Base-by-base conservation (phyloP, 768 basidiomycete species). In the Russula vinacea region DNA sequence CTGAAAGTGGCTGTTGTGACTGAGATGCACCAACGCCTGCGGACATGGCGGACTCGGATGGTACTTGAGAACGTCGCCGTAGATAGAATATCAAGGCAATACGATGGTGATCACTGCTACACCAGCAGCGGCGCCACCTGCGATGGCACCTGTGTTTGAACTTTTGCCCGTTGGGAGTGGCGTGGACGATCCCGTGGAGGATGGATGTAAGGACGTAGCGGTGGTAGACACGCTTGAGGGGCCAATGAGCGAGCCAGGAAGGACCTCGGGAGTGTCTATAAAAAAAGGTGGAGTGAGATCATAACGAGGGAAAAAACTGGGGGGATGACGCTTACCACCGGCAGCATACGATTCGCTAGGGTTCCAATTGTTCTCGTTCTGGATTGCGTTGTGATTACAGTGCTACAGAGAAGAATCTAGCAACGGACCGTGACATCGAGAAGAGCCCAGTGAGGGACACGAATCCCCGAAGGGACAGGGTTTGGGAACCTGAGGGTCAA, bases 61-160 rank as follows among this genome's bases (percentile, higher is more conserved):
- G n/a, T 3, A 37, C 22, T 37, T 5, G 1, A 16, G 3, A 22
- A 13, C 24, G 55, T 33, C 24, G 37, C 24, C 44, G 32, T 14
- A 33, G 33, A 24, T 47, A 22, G n/a, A 39, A 13, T 5, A 24
- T 7, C 0, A 8, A 16, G 45, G 49, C 14, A 22, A n/a, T 32
- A 26, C 3, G 4, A 49, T n/a, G 14, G 22, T 2, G 44, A 58
- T 19, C 1, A 3, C 33, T 17, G 47, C 57, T 13, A 37, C 17
- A 49, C 45, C 33, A 37, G 22, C 57, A 10, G 29, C 58, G n/a
- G 13, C 49, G 10, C 49, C 40, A 1, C 62, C 49, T 3, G 16
- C 49, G n/a, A 62, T 62, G 4, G 49, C 39, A 1, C 24, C 54
- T 11, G 35, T 17, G 37, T 32, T 56, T 14, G 61, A 61, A 37